Percentiles rank a stretch among this genome's conserved stretches.
These are phyloP conservation scores for Mortierella sp. DNA, from an alignment of 371 early-diverging fungal species.

Conservation along the genomic window DNA sequence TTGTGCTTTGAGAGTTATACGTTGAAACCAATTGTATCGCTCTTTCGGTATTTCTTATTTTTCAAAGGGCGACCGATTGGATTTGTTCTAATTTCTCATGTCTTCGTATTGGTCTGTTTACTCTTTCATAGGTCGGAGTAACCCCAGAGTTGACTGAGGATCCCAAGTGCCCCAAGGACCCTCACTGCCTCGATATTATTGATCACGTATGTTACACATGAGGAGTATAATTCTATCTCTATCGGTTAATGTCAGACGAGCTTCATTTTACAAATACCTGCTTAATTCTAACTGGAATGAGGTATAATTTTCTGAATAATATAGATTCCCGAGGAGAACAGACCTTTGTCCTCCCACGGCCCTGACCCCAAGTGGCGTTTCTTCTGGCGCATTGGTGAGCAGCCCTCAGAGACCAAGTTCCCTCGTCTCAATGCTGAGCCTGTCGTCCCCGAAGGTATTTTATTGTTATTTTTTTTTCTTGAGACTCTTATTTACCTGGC, in stretches of 20 bases:
- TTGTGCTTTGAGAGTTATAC: background rate
- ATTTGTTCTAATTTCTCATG: background rate
- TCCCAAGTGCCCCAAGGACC: conserved; percentile 73
- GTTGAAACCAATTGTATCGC: background rate
- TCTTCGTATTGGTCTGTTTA: background rate
- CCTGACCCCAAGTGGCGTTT: conserved; percentile 83
- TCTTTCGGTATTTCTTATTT: background rate
- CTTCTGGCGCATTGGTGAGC: conserved; percentile 66
- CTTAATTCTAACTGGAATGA: background rate
- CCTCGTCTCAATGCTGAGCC: conserved; percentile 70
- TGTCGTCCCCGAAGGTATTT: conserved; percentile 69
- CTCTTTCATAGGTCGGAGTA: conserved; percentile 74
- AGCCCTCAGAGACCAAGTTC: conserved; percentile 68
- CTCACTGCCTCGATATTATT: conserved; percentile 68
- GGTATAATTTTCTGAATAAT: background rate
- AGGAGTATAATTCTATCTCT: background rate
- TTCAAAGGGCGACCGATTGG: background rate
- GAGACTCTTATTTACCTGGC: background rate
- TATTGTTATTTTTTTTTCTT: background rate
- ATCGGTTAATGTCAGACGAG: background rate
- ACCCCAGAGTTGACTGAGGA: conserved; percentile 77
- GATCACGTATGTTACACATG: conserved; percentile 44
- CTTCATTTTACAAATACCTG: background rate
- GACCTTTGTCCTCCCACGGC: conserved; percentile 58
- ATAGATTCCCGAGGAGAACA: conserved; percentile 58